These are phyloP conservation scores for Phytophthora idaei DNA, from an alignment of 352 stramenopile species.

Conservation along the genomic window DNA sequence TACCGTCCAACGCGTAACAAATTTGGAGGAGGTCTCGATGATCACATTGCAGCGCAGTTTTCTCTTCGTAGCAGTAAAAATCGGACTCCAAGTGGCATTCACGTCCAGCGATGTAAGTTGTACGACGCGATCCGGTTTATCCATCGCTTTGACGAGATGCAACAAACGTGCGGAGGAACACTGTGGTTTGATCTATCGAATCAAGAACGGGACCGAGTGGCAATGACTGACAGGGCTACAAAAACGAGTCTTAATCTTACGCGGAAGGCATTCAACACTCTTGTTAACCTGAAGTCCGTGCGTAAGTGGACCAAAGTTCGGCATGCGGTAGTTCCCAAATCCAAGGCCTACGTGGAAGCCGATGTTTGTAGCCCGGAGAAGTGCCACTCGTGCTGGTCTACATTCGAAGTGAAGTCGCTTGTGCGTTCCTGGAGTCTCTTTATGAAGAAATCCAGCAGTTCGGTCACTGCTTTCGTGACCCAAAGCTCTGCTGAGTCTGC, in stretches of 20 bases:
- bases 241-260: conserved; percentile 12
- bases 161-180: background rate
- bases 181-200: conserved; percentile 27
- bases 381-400: conserved; percentile 21
- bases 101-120: conserved; percentile 5
- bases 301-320: conserved; percentile 13
- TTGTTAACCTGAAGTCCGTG: conserved; percentile 18
- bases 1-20: background rate
- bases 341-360: background rate
- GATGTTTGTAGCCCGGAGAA: background rate
- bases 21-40: conserved; percentile 9
- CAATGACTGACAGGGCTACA: conserved; percentile 1
- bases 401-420: conserved; percentile 9
- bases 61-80: background rate
- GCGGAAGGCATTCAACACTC: conserved; percentile 11
- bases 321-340: background rate
- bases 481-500: conserved; percentile 14
- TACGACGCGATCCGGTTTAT: conserved; percentile 23
- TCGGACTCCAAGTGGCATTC: background rate
- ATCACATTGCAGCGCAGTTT: conserved; percentile 5
- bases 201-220: conserved; percentile 8
- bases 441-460: conserved; percentile 12
- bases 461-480: conserved; percentile 4
- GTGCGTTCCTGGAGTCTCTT: conserved; percentile 19
- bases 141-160: conserved; percentile 19